These are phyloP conservation scores for Pyrus betulifolia DNA, from an alignment of 306 rosid species.

Conservation along the genomic window DNA sequence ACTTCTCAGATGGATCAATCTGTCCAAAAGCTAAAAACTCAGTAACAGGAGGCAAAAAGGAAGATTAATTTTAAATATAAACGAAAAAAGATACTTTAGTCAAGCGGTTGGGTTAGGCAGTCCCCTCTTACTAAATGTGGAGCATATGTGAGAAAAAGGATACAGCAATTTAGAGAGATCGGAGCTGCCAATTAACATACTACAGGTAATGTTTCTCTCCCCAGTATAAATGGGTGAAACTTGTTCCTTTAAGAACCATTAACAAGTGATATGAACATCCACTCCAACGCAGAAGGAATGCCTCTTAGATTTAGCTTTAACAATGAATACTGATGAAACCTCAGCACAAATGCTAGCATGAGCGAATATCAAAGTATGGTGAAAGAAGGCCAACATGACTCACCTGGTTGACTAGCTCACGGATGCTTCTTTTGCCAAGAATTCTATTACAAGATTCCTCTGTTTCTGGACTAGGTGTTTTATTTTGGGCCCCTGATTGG, in stretches of 20 bases:
- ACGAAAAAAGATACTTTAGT: not conserved
- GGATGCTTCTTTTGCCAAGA: conserved; percentile 90
- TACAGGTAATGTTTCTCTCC: not conserved
- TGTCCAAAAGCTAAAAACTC: conserved; percentile 29
- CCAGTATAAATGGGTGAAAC: not conserved
- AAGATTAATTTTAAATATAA: not conserved
- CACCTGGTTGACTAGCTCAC: conserved; percentile 81
- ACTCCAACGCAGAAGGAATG: not conserved
- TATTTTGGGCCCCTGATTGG: conserved; percentile 45
- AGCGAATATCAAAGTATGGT: not conserved
- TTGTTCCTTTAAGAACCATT: not conserved
- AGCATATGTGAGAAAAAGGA: not conserved
- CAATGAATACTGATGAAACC: not conserved
- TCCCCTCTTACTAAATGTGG: not conserved
- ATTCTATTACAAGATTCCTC: conserved; percentile 67
- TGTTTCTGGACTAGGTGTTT: conserved; percentile 35
- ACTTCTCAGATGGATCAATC: conserved; percentile 79
- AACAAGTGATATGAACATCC: not conserved
- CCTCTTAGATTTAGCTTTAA: not conserved
- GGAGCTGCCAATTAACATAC: not conserved
- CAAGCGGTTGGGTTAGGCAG: not conserved
- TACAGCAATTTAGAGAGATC: not conserved
- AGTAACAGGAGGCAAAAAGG: not conserved
- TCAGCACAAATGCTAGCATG: not conserved
- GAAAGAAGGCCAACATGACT: conserved; percentile 4